Conservation (phyloP, 805 yeast genomes). For the Ogataea trehaloabstinens region DNA sequence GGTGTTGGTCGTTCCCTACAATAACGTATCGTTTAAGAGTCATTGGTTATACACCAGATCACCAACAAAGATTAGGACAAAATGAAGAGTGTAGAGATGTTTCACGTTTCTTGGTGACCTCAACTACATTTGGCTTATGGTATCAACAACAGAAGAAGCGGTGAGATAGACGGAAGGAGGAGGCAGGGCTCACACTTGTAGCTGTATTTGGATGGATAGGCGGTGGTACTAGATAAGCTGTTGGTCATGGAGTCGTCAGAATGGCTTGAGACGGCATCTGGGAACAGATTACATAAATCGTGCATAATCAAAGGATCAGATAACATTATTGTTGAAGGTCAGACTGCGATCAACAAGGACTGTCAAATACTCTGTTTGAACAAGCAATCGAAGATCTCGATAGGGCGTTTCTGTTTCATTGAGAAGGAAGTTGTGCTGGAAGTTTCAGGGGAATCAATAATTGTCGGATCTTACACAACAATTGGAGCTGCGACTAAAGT, state of each 20-base stretch:
- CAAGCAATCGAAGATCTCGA: constrained; percentile 19
- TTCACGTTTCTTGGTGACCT: too few relatives aligned
- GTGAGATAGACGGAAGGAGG: too few relatives aligned
- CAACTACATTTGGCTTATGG: too few relatives aligned
- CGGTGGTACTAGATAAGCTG: too few relatives aligned
- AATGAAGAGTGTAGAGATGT: too few relatives aligned
- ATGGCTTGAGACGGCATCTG: constrained; percentile 51
- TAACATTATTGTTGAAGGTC: constrained; percentile 44
- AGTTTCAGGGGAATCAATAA: constrained; percentile 34
- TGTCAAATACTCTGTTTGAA: constrained; percentile 21
- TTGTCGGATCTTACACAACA: constrained; percentile 46
- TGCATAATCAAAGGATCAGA: constrained; percentile 44
- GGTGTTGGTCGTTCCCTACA: too few relatives aligned
- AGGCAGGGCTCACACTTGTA: too few relatives aligned
- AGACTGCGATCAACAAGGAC: constrained; percentile 40
- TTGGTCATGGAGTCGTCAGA: constrained; percentile 10
- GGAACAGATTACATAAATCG: constrained; percentile 46
- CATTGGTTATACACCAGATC: too few relatives aligned
- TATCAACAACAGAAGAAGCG: too few relatives aligned
- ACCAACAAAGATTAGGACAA: too few relatives aligned
- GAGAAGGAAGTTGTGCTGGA: constrained; percentile 28
- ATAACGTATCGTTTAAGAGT: too few relatives aligned
- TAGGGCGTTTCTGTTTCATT: constrained; percentile 48
- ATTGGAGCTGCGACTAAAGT: constrained; percentile 38
- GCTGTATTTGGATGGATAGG: too few relatives aligned